phyloP scores from a whole-genome alignment of 495 filamentous ascomycete genomes.

The Geoglossum glabrum region DNA sequence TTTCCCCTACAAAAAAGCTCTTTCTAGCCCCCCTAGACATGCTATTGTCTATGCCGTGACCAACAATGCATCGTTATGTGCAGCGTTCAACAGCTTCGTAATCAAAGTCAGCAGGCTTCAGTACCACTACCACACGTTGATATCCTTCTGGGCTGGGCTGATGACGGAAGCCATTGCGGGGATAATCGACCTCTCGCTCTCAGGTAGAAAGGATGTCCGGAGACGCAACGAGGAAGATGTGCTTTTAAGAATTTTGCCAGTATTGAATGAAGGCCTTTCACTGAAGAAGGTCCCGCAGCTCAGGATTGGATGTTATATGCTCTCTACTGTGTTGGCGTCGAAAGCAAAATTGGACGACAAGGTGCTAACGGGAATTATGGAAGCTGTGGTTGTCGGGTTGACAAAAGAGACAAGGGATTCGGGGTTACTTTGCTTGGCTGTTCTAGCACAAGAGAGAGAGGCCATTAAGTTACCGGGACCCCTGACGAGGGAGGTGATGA shows the following conservation, averaged over 20 bases:
- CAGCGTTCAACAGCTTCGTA: constrained; percentile 52
- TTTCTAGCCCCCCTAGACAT: constrained; percentile 54
- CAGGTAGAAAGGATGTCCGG: constrained; percentile 45
- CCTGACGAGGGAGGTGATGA: constrained; percentile 48
- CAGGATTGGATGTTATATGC: constrained; percentile 74
- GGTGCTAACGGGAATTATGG: constrained; percentile 63
- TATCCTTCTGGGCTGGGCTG: constrained; percentile 76
- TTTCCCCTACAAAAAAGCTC: constrained; percentile 57
- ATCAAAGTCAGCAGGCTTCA: constrained; percentile 42
- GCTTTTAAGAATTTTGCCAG: constrained; percentile 49
- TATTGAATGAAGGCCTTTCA: constrained; percentile 52
- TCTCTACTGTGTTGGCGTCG: constrained; percentile 61
- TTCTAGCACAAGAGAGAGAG: constrained; percentile 53
- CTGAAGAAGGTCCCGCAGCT: constrained; percentile 55
- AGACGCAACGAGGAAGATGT: constrained; percentile 60
- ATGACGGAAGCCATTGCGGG: constrained; percentile 61
- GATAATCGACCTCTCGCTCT: constrained; percentile 54
- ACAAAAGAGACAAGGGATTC: constrained; percentile 44
- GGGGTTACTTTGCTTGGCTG: constrained; percentile 60
- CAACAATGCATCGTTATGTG: constrained; percentile 48
- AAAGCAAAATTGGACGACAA: constrained; percentile 59
- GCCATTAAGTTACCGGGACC: constrained; percentile 33
- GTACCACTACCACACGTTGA: constrained; percentile 50
- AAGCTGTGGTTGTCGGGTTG: constrained; percentile 59
- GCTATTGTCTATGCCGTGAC: constrained; percentile 61